Evolutionary conservation across 2,329 filamentous ascomycete species (phyloP).

Genomic region (Verticillium nubilum): DNA sequence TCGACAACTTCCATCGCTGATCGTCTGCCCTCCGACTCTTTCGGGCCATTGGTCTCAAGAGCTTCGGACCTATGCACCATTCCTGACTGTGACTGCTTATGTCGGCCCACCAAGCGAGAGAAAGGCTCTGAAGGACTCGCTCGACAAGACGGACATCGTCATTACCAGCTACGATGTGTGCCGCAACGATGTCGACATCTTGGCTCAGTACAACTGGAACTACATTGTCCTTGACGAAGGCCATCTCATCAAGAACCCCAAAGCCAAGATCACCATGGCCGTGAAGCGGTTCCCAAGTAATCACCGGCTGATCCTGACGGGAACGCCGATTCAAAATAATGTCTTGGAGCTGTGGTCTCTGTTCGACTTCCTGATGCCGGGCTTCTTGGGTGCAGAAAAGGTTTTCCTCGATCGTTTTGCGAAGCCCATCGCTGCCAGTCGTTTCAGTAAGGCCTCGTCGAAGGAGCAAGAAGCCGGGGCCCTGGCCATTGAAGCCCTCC

Average conservation of each 20-base stretch:
- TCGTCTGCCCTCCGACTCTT: slow-evolving; percentile 91
- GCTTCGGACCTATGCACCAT: slow-evolving; percentile 91
- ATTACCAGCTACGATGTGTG: slow-evolving; percentile 98
- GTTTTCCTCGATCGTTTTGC: slow-evolving; percentile 95
- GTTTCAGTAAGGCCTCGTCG: slow-evolving; percentile 94
- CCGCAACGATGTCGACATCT: slow-evolving; percentile 84
- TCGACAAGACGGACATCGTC: slow-evolving; percentile 81
- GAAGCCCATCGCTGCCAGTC: slow-evolving; percentile 89
- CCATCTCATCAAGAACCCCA: slow-evolving; percentile 97
- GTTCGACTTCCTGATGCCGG: slow-evolving; percentile 98
- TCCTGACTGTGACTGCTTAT: slow-evolving; percentile 83
- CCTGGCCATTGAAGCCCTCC: slow-evolving; percentile 92
- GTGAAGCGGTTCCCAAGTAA: slow-evolving; percentile 89
- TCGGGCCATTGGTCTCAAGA: slow-evolving; percentile 99
- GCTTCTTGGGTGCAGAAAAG: slow-evolving; percentile 89
- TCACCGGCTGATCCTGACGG: slow-evolving; percentile 91
- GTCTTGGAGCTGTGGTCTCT: slow-evolving; percentile 95
- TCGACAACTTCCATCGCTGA: slow-evolving; percentile 79
- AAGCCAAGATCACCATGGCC: slow-evolving; percentile 89
- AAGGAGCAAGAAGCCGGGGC: slow-evolving; percentile 98
- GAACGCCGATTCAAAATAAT: slow-evolving; percentile 97
- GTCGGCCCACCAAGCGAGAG: slow-evolving; percentile 84
- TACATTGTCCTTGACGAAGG: slow-evolving; percentile 97
- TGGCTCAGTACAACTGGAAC: slow-evolving; percentile 86
- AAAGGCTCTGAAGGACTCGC: slow-evolving; percentile 59